phyloP scores from a whole-genome alignment of 1,284 basidiomycete genomes.

The Marasmius sp. region DNA sequence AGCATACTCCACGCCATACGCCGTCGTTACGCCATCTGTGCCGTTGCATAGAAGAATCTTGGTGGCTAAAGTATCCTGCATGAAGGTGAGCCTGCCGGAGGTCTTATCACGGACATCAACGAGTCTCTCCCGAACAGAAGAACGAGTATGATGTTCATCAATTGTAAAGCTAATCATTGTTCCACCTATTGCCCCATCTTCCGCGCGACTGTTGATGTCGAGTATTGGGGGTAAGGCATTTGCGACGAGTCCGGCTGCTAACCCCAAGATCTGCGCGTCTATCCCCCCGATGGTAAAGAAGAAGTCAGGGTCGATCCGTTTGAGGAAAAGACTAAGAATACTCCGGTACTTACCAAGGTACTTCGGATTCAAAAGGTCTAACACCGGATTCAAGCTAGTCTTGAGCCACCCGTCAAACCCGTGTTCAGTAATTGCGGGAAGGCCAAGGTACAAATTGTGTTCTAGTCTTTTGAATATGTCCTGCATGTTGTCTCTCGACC shows the following conservation, averaged over 20 bases:
- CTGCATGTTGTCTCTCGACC: constrained; percentile 21
- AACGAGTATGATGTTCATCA: constrained; percentile 20
- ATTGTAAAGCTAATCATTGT: constrained; percentile 18
- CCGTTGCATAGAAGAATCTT: constrained; percentile 17
- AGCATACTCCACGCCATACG: constrained; percentile 16
- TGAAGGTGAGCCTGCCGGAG: constrained; percentile 14
- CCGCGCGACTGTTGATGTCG: constrained; percentile 19
- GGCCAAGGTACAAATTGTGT: constrained; percentile 13
- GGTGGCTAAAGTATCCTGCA: constrained; percentile 20
- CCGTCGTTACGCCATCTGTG: constrained; percentile 5
- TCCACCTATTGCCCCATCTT: constrained; percentile 17
- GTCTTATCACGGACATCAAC: constrained; percentile 12
- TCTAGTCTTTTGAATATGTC: constrained; percentile 22
- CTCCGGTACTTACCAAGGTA: constrained; percentile 11
- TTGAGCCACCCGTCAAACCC: constrained; percentile 23
- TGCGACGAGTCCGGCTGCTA: constrained; percentile 8
- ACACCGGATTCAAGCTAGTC: constrained; percentile 17
- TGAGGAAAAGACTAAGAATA: not conserved
- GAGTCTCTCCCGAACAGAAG: constrained; percentile 21
- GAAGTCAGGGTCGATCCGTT: constrained; percentile 1
- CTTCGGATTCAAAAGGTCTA: constrained; percentile 13
- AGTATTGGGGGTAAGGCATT: constrained; percentile 13
- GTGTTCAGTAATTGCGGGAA: constrained; percentile 14
- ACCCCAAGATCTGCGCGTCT: constrained; percentile 14
- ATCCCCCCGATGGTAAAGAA: too few species aligned